These are phyloP conservation scores for Talaromyces verruculosus DNA, from an alignment of 2,329 filamentous ascomycete species.

Conservation along the genomic window DNA sequence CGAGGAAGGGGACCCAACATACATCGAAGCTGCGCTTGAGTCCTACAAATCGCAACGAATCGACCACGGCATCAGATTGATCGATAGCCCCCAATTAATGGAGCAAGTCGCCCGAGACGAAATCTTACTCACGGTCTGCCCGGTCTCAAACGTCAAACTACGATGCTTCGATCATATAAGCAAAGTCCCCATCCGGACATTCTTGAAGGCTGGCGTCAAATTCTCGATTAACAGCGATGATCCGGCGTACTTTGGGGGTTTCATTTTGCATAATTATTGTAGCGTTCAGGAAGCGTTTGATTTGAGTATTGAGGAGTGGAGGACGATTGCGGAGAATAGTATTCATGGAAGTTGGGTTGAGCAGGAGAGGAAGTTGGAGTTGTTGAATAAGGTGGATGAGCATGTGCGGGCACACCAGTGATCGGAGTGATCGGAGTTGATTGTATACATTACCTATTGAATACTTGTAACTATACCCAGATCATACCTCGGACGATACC, in stretches of 20 bases:
- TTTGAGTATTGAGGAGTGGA: slow-evolving; percentile 66
- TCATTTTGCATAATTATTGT: slow-evolving; percentile 73
- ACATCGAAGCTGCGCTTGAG: slow-evolving; percentile 65
- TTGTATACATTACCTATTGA: background rate
- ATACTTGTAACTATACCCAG: slow-evolving; percentile 1
- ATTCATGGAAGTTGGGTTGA: slow-evolving; percentile 71
- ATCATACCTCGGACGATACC: background rate
- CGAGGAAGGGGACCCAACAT: slow-evolving; percentile 69
- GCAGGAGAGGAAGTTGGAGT: slow-evolving; percentile 60
- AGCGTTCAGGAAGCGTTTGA: slow-evolving; percentile 71
- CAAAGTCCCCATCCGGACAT: slow-evolving; percentile 61
- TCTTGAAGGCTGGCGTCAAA: slow-evolving; percentile 62
- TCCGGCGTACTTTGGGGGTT: slow-evolving; percentile 73
- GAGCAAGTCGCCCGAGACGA: slow-evolving; percentile 56
- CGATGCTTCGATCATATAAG: slow-evolving; percentile 55
- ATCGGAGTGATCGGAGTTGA: slow-evolving; percentile 3
- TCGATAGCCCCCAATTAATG: slow-evolving; percentile 61
- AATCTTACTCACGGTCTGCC: slow-evolving; percentile 69
- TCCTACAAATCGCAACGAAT: slow-evolving; percentile 63
- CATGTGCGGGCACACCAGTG: slow-evolving; percentile 32
- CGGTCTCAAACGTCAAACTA: slow-evolving; percentile 68
- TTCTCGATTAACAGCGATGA: slow-evolving; percentile 76
- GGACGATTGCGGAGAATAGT: slow-evolving; percentile 58
- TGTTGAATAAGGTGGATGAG: slow-evolving; percentile 46
- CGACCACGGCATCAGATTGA: slow-evolving; percentile 70